Evolutionary conservation across 2,329 filamentous ascomycete species (phyloP).

Genomic region (Pseudophaeomoniella oleicola): DNA sequence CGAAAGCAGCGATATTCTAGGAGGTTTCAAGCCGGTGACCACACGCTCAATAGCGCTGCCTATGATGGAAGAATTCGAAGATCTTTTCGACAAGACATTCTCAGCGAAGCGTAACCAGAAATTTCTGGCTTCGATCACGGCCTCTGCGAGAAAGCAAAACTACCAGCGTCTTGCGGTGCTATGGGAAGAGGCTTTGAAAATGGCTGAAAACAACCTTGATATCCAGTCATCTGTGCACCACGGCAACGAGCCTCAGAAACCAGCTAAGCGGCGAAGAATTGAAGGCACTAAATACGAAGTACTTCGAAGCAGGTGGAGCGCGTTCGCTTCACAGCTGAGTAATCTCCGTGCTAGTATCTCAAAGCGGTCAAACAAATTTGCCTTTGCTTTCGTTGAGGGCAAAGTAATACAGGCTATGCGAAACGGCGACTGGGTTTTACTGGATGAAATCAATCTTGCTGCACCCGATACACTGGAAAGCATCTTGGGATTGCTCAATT

Average conservation of each 20-base stretch:
- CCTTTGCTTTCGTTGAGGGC: slow-evolving; percentile 91
- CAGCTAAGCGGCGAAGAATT: slow-evolving; percentile 56
- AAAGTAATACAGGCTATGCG: slow-evolving; percentile 92
- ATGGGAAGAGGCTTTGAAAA: slow-evolving; percentile 77
- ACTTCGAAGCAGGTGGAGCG: slow-evolving; percentile 62
- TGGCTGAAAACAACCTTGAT: slow-evolving; percentile 60
- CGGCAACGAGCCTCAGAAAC: slow-evolving; percentile 37
- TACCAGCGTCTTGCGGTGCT: slow-evolving; percentile 78
- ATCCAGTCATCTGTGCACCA: slow-evolving; percentile 27
- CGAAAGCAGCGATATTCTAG: slow-evolving; percentile 87
- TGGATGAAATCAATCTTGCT: slow-evolving; percentile 95
- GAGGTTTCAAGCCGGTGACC: slow-evolving; percentile 93
- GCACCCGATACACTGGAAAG: slow-evolving; percentile 90
- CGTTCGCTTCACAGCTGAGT: slow-evolving; percentile 58
- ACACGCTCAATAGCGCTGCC: slow-evolving; percentile 76
- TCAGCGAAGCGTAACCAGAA: slow-evolving; percentile 75
- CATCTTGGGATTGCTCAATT: slow-evolving; percentile 71
- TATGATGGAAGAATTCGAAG: slow-evolving; percentile 84
- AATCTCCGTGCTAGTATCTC: slow-evolving; percentile 66
- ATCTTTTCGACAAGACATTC: slow-evolving; percentile 77
- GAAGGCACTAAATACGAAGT: slow-evolving; percentile 35
- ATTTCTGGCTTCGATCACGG: slow-evolving; percentile 68
- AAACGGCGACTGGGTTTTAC: slow-evolving; percentile 90
- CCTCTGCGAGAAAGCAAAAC: slow-evolving; percentile 64
- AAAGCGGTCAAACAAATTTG: slow-evolving; percentile 62